Evolutionary conservation across 2,329 filamentous ascomycete genomes (phyloP), one percentile per base, ranked within the genome.

Genomic region (Zasmidium citrigriseum): DNA sequence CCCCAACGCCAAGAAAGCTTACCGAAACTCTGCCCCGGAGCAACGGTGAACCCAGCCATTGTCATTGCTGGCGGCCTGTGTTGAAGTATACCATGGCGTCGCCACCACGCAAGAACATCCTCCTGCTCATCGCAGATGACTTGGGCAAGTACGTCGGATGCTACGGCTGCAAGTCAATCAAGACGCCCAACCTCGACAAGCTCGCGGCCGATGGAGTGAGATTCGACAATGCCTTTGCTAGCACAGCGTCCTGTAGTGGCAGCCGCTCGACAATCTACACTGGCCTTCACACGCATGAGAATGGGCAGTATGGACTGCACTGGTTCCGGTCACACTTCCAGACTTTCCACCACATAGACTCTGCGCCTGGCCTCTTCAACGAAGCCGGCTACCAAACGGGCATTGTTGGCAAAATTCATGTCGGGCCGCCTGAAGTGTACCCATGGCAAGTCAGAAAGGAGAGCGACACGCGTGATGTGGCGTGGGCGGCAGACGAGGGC

Each of bases 331-430:
- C 75, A 58, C 76, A 79, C 57, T 82, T 83, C 51, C 67, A 72
- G 59, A 82, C 77, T 0, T 77, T 76, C 57, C 73, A 78, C 46
- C 68, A 78, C 58, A 67, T 82, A 24, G 72, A 81, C 47, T 78
- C 77, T 0, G 67, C 70, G 0, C 79, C 80, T 1, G 41, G 58
- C 0, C 56, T 80, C 0, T 74, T 82, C 60, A 72, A 72, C 18
- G 53, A 65, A 2, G 61, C 68, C 0, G 79, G 77, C 1, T 80
- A 81, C 59, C 72, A 69, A 46, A 82, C 79, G 0, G 79, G 77
- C 0, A 77, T 83, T 21, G 66, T 82, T 2, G 78, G 78, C 2
- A 82, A 82, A 62, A 68, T 82, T 0, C 80, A 82, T 48, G 80
- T 82, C 11, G 78, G 77, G 0, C 79, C 78, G 0, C 46, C 52